Conservation (phyloP, 495 filamentous ascomycete species). For the Daldinia vernicosa region DNA sequence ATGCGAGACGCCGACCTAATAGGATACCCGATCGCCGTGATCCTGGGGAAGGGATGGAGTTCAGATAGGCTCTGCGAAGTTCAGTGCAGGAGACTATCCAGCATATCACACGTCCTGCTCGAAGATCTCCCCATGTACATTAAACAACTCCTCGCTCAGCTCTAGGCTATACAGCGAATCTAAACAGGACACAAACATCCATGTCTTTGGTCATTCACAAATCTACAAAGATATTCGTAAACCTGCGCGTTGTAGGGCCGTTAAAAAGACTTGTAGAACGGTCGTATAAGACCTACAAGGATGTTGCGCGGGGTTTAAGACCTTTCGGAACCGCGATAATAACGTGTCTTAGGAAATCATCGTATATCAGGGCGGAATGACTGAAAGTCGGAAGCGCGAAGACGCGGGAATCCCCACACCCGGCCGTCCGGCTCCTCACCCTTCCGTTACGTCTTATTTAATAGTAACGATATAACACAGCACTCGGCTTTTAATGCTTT, state of each 20-base stretch:
- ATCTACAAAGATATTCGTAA: not conserved
- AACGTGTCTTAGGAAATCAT: not conserved
- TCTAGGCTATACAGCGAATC: slow-evolving; percentile 37
- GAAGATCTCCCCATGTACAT: slow-evolving; percentile 50
- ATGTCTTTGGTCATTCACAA: not conserved
- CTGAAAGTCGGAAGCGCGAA: slow-evolving; percentile 24
- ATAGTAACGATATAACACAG: not conserved
- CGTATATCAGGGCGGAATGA: not conserved
- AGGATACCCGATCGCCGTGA: slow-evolving; percentile 83
- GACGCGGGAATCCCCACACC: slow-evolving; percentile 28
- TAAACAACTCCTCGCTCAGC: slow-evolving; percentile 51
- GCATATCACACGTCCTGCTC: slow-evolving; percentile 42
- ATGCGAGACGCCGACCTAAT: slow-evolving; percentile 87
- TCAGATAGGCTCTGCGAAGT: slow-evolving; percentile 72
- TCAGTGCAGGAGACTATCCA: slow-evolving; percentile 69
- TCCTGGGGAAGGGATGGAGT: slow-evolving; percentile 80
- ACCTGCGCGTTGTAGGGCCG: not conserved
- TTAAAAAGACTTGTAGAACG: not conserved
- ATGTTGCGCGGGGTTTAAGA: not conserved
- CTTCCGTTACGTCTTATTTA: slow-evolving; percentile 6
- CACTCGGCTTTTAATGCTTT: not conserved
- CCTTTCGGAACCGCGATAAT: slow-evolving; percentile 10
- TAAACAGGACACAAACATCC: not conserved
- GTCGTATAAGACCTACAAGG: not conserved
- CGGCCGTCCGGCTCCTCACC: not conserved